Conservation (phyloP, 768 basidiomycete genomes). For the Leccinum arenicola region DNA sequence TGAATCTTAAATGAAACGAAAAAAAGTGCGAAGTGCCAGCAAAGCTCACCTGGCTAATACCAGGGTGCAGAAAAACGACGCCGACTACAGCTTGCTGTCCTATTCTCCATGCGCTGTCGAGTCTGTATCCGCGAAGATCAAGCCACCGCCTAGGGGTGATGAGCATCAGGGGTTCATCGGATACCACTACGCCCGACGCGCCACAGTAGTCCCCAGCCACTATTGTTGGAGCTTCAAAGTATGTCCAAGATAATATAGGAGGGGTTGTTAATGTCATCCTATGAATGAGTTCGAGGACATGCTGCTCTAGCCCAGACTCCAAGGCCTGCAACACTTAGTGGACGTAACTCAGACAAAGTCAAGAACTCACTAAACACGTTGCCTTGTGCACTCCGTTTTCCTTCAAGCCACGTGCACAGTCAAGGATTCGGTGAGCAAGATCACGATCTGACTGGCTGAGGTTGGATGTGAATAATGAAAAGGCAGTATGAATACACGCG, state of each 20-base stretch:
- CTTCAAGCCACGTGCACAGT: constrained; percentile 10
- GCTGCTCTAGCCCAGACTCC: constrained; percentile 18
- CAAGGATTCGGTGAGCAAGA: constrained; percentile 18
- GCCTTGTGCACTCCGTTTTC: constrained; percentile 29
- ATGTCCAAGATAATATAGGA: constrained; percentile 66
- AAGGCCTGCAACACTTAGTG: constrained; percentile 12
- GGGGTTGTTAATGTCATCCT: constrained; percentile 44
- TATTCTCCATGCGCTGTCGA: constrained; percentile 69
- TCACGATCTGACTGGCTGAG: constrained; percentile 22
- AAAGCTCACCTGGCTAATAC: constrained; percentile 62
- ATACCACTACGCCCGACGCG: constrained; percentile 56
- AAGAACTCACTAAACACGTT: constrained; percentile 31
- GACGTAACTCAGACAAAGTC: background rate
- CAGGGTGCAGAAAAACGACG: constrained; percentile 65
- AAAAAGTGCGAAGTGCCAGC: constrained; percentile 1
- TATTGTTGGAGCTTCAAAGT: constrained; percentile 55
- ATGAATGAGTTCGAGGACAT: constrained; percentile 34
- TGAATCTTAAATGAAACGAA: constrained; percentile 26
- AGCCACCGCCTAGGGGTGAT: constrained; percentile 75
- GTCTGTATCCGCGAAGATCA: constrained; percentile 60
- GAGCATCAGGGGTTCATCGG: constrained; percentile 42
- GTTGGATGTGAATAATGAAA: constrained; percentile 18
- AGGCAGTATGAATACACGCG: constrained; percentile 26
- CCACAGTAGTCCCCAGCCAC: constrained; percentile 52
- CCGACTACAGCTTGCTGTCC: constrained; percentile 68